Evolutionary conservation across 2,329 filamentous ascomycete genomes (phyloP), one percentile per base, ranked within the genome.

Genomic region (Sporothrix brasiliensis): DNA sequence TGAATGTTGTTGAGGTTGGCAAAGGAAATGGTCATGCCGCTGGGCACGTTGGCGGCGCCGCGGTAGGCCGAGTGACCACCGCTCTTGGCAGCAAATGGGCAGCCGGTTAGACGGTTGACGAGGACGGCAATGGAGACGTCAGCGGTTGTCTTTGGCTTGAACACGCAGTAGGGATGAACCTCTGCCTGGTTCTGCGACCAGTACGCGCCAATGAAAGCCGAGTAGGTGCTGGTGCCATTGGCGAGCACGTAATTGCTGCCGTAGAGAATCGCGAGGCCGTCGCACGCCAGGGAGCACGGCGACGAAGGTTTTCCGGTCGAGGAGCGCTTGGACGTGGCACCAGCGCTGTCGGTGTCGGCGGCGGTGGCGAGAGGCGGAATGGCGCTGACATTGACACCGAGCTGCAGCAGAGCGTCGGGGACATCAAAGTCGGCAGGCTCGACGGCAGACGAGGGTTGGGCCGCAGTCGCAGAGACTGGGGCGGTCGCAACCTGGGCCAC

Each of bases 11-110:
- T 79, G 81, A 89, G 83, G 34, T 80, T 78, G 1, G 79, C 79
- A 4, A 89, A 80, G 74, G 87, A 85, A 67, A 89, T 82, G 7
- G 88, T 81, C 39, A 89, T 79, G 4, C 86, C 86, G 7, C 83
- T 83, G 49, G 81, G 75, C 1, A 83, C 83, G 0, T 83, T 84
- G 2, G 82, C 83, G 1, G 82, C 79, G 6, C 84, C 85, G 1
- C 81, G 81, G 19, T 50, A 60, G 0, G 86, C 86, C 1, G 84
- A 85, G 76, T 89, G 87, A 0, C 86, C 85, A 21, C 87, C 87
- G 16, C 86, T 83, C 70, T 82, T 81, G 49, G 88, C 83, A 0
- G 83, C 84, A 70, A 88, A 80, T 60, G 85, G 81, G 53, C 88
- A 79, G 5, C 75, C 75, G 61, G 84, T 75, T 16, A 79, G 74